Percentiles rank a stretch among this genome's conserved stretches.
phyloP scores from a whole-genome alignment of 192 early-diverging fungal species.

The Coemansia aciculifera region DNA sequence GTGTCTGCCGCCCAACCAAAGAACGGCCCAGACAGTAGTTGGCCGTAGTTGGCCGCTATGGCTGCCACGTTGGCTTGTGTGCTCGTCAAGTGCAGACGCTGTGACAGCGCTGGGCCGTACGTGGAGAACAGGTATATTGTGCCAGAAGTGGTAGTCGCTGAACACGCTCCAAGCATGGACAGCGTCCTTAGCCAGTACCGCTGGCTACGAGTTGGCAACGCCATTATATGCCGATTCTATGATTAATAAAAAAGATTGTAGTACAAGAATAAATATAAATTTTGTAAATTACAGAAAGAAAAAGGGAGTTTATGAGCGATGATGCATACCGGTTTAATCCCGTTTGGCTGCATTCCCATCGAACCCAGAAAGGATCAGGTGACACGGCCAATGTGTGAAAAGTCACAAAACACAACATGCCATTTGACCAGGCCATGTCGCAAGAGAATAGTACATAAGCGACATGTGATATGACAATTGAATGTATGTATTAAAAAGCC shows the following conservation, averaged over 20 bases:
- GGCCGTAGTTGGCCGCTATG: slow-evolving; percentile 64
- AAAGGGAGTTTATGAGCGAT: background rate
- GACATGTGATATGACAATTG: no score
- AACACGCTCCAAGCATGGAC: slow-evolving; percentile 53
- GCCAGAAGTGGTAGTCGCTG: slow-evolving; percentile 57
- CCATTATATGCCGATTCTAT: background rate
- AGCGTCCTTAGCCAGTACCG: slow-evolving; percentile 43
- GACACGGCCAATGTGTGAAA: background rate
- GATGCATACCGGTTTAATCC: no score
- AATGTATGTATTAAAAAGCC: no score
- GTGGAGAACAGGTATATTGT: slow-evolving; percentile 69
- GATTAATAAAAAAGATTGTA: background rate
- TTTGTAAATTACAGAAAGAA: slow-evolving; percentile 5
- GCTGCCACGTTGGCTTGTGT: slow-evolving; percentile 64
- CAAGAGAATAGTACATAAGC: no score
- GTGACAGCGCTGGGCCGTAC: slow-evolving; percentile 59
- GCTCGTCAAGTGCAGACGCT: slow-evolving; percentile 57
- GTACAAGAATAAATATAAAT: background rate
- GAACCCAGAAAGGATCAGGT: background rate
- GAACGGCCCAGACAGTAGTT: slow-evolving; percentile 61
- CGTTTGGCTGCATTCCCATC: background rate
- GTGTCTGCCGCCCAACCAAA: slow-evolving; percentile 61
- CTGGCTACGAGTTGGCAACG: slow-evolving; percentile 28
- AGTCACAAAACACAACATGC: no score
- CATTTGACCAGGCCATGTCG: no score